Evolutionary conservation across 1,139 yeast species (phyloP).

Genomic region (Hansenula sp.): DNA sequence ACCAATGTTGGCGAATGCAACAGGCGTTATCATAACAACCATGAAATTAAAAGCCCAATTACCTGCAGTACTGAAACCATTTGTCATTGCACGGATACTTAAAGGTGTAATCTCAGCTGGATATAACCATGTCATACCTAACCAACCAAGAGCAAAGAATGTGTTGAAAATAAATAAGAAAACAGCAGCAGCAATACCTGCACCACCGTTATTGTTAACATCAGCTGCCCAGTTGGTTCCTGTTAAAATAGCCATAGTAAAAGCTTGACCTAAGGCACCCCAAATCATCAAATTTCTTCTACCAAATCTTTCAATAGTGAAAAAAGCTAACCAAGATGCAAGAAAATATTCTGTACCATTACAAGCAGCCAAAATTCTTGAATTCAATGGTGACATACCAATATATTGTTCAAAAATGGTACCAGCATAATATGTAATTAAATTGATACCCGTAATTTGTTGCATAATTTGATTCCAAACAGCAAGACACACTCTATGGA

Average conservation of each 20-base stretch:
- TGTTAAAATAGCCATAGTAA: conserved; percentile 33
- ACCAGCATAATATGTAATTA: conserved; percentile 61
- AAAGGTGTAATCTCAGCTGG: conserved; percentile 41
- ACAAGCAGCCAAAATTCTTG: conserved; percentile 60
- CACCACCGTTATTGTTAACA: conserved; percentile 25
- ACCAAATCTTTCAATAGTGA: conserved; percentile 56
- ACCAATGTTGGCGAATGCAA: conserved; percentile 35
- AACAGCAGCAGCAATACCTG: conserved; percentile 44
- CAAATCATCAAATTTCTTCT: conserved; percentile 40
- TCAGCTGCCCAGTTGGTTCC: conserved; percentile 21
- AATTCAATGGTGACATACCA: conserved; percentile 42
- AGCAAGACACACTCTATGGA: conserved; percentile 36
- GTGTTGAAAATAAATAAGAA: conserved; percentile 40
- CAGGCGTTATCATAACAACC: conserved; percentile 45
- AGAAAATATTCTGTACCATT: conserved; percentile 52
- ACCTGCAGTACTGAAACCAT: conserved; percentile 43
- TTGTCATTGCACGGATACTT: conserved; percentile 37
- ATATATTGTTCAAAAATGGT: conserved; percentile 53
- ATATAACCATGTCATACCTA: conserved; percentile 40
- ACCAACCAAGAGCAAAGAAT: conserved; percentile 34
- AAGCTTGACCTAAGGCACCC: conserved; percentile 36
- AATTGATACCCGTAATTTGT: conserved; percentile 56
- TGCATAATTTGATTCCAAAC: conserved; percentile 48
- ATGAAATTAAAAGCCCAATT: conserved; percentile 47
- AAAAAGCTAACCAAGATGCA: conserved; percentile 47